Evolutionary conservation across 2,329 filamentous ascomycete species (phyloP).

Genomic region (Scortechinia acanthostroma): DNA sequence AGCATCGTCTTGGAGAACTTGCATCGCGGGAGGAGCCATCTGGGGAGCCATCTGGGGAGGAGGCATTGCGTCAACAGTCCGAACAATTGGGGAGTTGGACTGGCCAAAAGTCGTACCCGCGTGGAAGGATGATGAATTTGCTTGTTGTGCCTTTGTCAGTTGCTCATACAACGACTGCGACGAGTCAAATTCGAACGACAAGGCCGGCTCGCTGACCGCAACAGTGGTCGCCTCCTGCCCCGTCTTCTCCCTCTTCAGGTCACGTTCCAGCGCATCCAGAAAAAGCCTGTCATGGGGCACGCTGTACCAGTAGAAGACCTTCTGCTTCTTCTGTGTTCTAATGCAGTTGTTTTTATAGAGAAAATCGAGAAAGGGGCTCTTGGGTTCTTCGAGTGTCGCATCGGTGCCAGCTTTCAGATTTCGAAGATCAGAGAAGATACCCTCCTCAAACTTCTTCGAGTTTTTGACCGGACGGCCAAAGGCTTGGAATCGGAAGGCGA

Average conservation of each 20-base stretch:
- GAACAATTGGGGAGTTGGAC: constrained; percentile 80
- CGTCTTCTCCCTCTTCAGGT: constrained; percentile 99
- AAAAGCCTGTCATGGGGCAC: constrained; percentile 96
- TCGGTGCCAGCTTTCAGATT: constrained; percentile 98
- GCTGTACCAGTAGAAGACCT: constrained; percentile 99
- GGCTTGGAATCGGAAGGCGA: constrained; percentile 96
- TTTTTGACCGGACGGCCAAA: constrained; percentile 98
- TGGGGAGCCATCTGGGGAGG: constrained; percentile 76
- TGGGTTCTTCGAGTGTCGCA: constrained; percentile 95
- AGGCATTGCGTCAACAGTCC: constrained; percentile 88
- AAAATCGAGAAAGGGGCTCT: constrained; percentile 96
- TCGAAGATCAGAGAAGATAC: constrained; percentile 95
- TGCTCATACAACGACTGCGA: constrained; percentile 98
- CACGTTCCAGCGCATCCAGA: constrained; percentile 91
- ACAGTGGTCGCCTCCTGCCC: constrained; percentile 94
- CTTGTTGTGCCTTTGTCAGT: constrained; percentile 97
- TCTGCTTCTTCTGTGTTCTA: constrained; percentile 98
- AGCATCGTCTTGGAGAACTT: constrained; percentile 51
- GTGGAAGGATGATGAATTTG: constrained; percentile 93
- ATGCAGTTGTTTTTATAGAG: constrained; percentile 99
- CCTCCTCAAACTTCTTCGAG: constrained; percentile 99
- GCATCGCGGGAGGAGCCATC: constrained; percentile 43
- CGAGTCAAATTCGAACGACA: constrained; percentile 98
- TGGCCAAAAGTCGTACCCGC: constrained; percentile 61
- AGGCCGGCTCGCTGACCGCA: constrained; percentile 89